A percentile compares a stretch with the other conserved stretches of the same genome.
Evolutionary conservation across 495 filamentous ascomycete species (phyloP).

Genomic region (Neurospora terricola): DNA sequence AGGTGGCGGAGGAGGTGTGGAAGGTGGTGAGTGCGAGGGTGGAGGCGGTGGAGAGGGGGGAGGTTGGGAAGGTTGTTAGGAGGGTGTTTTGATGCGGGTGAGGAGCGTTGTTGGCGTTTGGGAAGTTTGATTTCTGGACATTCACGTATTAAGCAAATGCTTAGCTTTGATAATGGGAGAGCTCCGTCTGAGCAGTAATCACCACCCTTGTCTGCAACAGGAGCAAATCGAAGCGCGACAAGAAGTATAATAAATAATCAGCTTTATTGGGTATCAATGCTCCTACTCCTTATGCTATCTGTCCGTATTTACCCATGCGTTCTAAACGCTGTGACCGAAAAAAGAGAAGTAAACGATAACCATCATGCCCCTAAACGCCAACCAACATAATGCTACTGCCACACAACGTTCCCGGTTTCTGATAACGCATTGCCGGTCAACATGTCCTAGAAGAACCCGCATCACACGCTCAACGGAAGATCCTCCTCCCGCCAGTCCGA

Average conservation of each 20-base stretch:
- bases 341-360: not conserved
- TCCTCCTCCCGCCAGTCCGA: conserved; percentile 50
- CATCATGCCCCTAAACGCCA: not conserved
- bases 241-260: not conserved
- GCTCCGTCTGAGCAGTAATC: not conserved
- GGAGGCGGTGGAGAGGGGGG: conserved; percentile 36
- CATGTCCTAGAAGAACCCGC: not conserved
- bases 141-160: not conserved
- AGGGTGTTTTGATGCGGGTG: conserved; percentile 24
- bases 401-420: not conserved
- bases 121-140: not conserved
- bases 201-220: not conserved
- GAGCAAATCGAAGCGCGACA: not conserved
- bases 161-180: too few species aligned
- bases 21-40: conserved; percentile 34
- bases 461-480: conserved; percentile 45
- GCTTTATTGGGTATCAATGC: not conserved
- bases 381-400: not conserved
- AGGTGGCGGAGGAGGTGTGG: conserved; percentile 42
- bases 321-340: not conserved
- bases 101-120: not conserved
- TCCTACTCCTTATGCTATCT: not conserved
- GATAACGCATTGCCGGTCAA: not conserved
- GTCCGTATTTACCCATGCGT: not conserved
- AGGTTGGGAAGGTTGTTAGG: conserved; percentile 33